phyloP scores from a whole-genome alignment of 192 early-diverging fungal species.

The Chytriomyces sp. region DNA sequence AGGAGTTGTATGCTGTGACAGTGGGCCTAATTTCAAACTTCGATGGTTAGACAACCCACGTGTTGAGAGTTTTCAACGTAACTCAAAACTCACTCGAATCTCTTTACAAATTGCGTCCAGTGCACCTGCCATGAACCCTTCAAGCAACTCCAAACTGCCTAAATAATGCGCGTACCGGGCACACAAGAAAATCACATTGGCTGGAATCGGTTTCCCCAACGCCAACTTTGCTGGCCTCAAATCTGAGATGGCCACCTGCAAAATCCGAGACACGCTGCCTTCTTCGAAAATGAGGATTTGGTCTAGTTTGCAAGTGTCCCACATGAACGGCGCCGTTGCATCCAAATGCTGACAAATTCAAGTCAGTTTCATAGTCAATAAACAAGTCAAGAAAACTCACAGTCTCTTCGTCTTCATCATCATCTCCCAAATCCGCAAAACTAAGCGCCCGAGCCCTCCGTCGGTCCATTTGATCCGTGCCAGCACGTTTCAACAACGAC shows the following conservation, averaged over 20 bases:
- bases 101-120: conserved; percentile 35
- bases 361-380: neutral
- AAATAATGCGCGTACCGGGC: conserved; percentile 89
- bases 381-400: neutral
- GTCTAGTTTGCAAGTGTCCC: conserved; percentile 81
- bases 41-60: neutral
- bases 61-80: neutral
- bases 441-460: too few species aligned
- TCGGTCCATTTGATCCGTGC: too few species aligned
- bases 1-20: conserved; percentile 66
- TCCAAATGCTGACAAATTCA: neutral
- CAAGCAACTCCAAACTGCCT: conserved; percentile 73
- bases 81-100: conserved; percentile 17
- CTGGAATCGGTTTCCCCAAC: conserved; percentile 62
- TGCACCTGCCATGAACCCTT: conserved; percentile 67
- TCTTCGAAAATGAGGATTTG: conserved; percentile 95
- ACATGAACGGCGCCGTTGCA: conserved; percentile 60
- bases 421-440: too few species aligned
- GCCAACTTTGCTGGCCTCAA: conserved; percentile 43
- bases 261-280: conserved; percentile 72
- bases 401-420: neutral
- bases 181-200: conserved; percentile 86
- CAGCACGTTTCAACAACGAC: too few species aligned
- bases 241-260: conserved; percentile 74
- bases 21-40: conserved; percentile 8